phyloP scores from a whole-genome alignment of 2,329 filamentous ascomycete genomes.

The Penicillium sumatraense region DNA sequence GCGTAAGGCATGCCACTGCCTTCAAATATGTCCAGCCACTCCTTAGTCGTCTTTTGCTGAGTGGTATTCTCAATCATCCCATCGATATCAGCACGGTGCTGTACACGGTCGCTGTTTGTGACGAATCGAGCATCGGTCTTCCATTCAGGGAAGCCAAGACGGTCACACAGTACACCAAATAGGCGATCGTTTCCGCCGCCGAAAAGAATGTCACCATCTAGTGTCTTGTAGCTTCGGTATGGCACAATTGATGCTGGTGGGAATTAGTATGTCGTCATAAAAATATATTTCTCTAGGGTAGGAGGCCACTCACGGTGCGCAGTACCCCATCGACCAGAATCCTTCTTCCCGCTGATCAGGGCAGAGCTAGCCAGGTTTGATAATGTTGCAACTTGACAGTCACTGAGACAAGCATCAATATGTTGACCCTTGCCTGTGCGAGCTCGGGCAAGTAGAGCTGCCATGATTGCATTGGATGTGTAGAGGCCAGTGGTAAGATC shows the following conservation, averaged over 20 bases:
- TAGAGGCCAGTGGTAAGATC: slow-evolving; percentile 95
- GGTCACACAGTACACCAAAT: slow-evolving; percentile 64
- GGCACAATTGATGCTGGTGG: slow-evolving; percentile 87
- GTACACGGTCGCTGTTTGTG: slow-evolving; percentile 64
- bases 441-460: slow-evolving; percentile 76
- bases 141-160: slow-evolving; percentile 63
- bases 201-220: slow-evolving; percentile 66
- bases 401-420: slow-evolving; percentile 87
- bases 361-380: slow-evolving; percentile 95
- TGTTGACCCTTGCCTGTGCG: slow-evolving; percentile 84
- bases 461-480: slow-evolving; percentile 94
- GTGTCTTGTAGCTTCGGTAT: slow-evolving; percentile 78
- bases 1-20: slow-evolving; percentile 94
- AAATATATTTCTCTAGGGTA: background rate
- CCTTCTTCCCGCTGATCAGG: slow-evolving; percentile 83
- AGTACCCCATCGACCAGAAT: slow-evolving; percentile 91
- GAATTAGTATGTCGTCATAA: slow-evolving; percentile 30
- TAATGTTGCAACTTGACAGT: slow-evolving; percentile 92
- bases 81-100: slow-evolving; percentile 77
- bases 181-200: slow-evolving; percentile 68
- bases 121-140: slow-evolving; percentile 59
- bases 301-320: slow-evolving; percentile 72
- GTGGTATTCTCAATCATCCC: slow-evolving; percentile 77
- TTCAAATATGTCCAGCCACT: slow-evolving; percentile 87
- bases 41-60: slow-evolving; percentile 74